Base-by-base conservation (phyloP, 2,329 filamentous ascomycete genomes). In the Amauroascus verrucosus region DNA sequence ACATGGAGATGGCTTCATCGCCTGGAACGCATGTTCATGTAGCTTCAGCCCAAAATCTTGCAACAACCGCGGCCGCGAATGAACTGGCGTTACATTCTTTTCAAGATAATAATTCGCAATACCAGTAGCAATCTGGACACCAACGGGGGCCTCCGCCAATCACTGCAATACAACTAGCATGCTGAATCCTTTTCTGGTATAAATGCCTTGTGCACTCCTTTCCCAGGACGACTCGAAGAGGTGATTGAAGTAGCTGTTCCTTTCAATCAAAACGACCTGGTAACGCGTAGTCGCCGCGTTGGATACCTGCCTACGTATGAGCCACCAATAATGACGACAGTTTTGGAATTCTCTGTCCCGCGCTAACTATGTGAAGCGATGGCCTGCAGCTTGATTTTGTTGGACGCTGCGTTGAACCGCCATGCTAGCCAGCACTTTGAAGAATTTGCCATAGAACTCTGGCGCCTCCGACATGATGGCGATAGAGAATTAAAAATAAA, bases 51-150 rank as follows among this genome's bases (percentile, higher is more conserved):
- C 59, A 48, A 62, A 63, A 18, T 51, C 6, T 1, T 24, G 74
- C 1, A 91, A 77, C 61, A 79, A 79, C 24, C 77, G 73, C 8
- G 7, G 4, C 18, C 85, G 76, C 3, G 86, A 89, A 65, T 91
- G 87, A 3, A 87, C 79, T 1, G 91, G 77, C 1, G 81, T 86
- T 14, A 91, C 82, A 40, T 78, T 77, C 52, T 81, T 71, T 11
- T 77, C 62, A 0, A 86, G 85, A 56, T 83, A 76, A 24, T 81
- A 71, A 46, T 78, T 66, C 68, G 89, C 89, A 51, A 90, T 72
- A 70, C 91, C 86, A 1, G 84, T 81, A 0, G 87, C 85, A 76
- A 91, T 88, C 65, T 91, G 86, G 53, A 90, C 82, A 7, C 87
- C 87, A 1, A 90, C 86, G n/a, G 4, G 86, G 87, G 48, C 85